Evolutionary conservation across 768 basidiomycete species (phyloP), one percentile per base, ranked within the genome.

Genomic region (Pulveroboletus sp.): DNA sequence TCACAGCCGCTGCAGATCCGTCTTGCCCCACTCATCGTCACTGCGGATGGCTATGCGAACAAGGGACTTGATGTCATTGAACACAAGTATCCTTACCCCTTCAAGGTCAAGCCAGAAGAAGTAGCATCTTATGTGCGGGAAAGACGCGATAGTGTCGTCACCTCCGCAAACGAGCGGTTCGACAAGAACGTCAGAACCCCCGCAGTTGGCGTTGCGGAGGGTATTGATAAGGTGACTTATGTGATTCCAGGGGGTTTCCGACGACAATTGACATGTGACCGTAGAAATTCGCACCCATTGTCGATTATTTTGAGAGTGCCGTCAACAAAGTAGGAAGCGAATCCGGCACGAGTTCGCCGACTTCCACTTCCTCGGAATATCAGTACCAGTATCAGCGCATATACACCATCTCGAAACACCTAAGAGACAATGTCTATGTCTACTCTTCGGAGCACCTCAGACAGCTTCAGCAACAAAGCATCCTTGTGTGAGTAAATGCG

Each of bases 371-470:
- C n/a, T 72, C 76, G 10, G 78, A 82, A 56, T 70, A 76, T 39
- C 78, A 86, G 64, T 87, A 81, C 57, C 89, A 91, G 69, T 87
- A 88, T 60, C 86, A 88, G 63, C 86, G 89, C 41, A 86, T 79
- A 40, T 73, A 79, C 53, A 73, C 74, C 33, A 77, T 92, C 44
- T 84, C 86, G 30, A 77, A 75, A 58, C 78, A 79, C 37, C 72
- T 89, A 52, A 76, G 74, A 52, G 81, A 81, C 56, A 79, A 84
- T 59, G 59, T 89, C 39, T 78, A 77, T 52, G 77, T 72, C 27
- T 85, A 83, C 62, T 85, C 87, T 4, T 73, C 77, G 45, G 84
- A 88, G 54, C 87, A 89, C 59, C 66, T 88, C 60, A 85, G 81
- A 51, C 79, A 86, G 54, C 68, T 89, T 37, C 83, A 83, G 58